Evolutionary conservation across 768 basidiomycete genomes (phyloP), one percentile per base, ranked within the genome.

Genomic region (Psilocybe cyanescens): DNA sequence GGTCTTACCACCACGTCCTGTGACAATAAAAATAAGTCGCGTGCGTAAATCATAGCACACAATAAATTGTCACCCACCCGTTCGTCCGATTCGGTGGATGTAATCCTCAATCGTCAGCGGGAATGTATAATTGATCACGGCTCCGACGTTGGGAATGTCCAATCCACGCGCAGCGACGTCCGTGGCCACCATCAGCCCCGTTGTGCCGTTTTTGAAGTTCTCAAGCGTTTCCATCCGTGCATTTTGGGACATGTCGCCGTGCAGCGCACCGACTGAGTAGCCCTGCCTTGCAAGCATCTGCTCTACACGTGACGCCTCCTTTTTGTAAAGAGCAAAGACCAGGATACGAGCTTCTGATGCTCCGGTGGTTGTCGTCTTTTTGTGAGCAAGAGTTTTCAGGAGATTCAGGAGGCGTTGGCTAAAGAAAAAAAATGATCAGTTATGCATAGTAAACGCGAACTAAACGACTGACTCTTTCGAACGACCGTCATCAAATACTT

Each of bases 121-220:
- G 78, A 96, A 98, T n/a, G 93, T 96, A 70, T 97, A 97, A 77
- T 98, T 97, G 73, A 99, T 86, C 50, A 99, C 97, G 28, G 90
- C 85, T 28, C 87, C 92, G 31, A 99, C 97, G 71, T 97, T 90
- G 2, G 97, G 96, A 68, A 99, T 99, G 79, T 99, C 97, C 65
- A 99, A 79, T 8, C 97, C 97, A 56, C 97, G 87, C 49, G 97
- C 95, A 5, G 97, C 97, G 8, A 99, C 97, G 72, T 99, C 97
- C 24, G 94, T 99, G 8, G 97, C 97, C 54, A 99, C 97, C 64
- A 99, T 81, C 29, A 99, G 71, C 45, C 88, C 86, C 6, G 87
- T 90, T 54, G 80, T 83, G 2, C 96, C 97, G 33, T 81, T 85
- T 73, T 95, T 84, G 80, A 99, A 99, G 56, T 84, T 86, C 41